These are phyloP conservation scores for Firmiana major DNA, from an alignment of 345 rosid genomes.

Conservation along the genomic window DNA sequence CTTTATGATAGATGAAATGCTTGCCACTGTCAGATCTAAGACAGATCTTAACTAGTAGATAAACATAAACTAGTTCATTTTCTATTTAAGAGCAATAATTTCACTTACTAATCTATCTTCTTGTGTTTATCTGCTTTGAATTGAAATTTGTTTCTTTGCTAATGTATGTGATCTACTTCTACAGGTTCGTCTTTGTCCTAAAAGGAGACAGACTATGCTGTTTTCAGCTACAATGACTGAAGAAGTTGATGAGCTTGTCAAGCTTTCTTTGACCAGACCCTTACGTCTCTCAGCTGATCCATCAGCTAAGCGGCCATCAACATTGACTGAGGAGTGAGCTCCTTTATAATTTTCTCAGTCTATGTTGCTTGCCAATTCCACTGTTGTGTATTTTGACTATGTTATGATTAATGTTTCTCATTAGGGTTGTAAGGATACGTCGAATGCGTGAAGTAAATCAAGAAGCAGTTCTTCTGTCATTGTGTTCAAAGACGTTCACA, in stretches of 20 bases:
- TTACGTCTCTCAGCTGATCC: slow-evolving; percentile 98
- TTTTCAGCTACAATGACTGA: slow-evolving; percentile 99
- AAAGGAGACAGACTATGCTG: slow-evolving; percentile 91
- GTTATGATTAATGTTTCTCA: neutral
- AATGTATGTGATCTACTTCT: slow-evolving; percentile 7
- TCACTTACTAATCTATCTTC: neutral
- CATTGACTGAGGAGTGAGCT: slow-evolving; percentile 83
- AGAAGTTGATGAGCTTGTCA: slow-evolving; percentile 85
- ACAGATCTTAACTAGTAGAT: neutral
- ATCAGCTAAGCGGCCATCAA: slow-evolving; percentile 79
- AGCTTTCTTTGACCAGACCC: slow-evolving; percentile 88
- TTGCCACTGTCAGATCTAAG: neutral
- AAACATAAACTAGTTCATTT: neutral
- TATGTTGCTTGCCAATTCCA: slow-evolving; percentile 10
- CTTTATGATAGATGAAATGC: neutral
- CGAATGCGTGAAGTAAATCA: slow-evolving; percentile 85
- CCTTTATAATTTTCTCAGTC: slow-evolving; percentile 4
- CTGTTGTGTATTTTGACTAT: slow-evolving; percentile 3
- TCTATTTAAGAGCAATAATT: neutral
- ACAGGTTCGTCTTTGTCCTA: slow-evolving; percentile 87
- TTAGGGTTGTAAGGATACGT: slow-evolving; percentile 91
- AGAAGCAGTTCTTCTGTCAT: slow-evolving; percentile 90
- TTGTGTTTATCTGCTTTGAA: slow-evolving; percentile 1
- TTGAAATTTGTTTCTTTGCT: neutral
- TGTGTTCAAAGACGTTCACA: slow-evolving; percentile 85